Evolutionary conservation across 2,329 filamentous ascomycete species (phyloP).

Genomic region (Periconia sp.): DNA sequence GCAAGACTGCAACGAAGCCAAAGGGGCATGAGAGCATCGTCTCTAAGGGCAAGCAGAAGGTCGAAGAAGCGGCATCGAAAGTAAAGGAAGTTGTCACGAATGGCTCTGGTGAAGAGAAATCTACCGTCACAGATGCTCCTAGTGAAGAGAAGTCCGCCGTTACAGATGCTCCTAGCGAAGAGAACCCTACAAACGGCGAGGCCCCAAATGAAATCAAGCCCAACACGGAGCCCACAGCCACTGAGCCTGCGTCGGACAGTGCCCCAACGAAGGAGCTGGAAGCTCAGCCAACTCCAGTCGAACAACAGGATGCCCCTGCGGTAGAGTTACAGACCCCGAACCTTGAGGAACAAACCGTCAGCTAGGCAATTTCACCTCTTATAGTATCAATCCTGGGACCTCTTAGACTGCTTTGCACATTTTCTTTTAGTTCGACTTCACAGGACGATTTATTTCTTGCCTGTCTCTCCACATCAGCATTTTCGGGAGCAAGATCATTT

Average conservation of each 20-base stretch:
- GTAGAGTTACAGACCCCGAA: conserved; percentile 32
- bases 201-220: conserved; percentile 14
- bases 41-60: conserved; percentile 46
- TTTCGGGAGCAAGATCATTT: conserved; percentile 42
- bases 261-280: not conserved
- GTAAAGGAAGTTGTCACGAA: conserved; percentile 41
- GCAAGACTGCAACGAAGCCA: conserved; percentile 23
- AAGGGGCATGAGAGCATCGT: conserved; percentile 31
- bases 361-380: conserved; percentile 19
- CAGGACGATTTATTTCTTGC: not conserved
- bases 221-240: conserved; percentile 10
- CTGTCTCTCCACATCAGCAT: conserved; percentile 36
- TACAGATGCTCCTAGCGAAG: not conserved
- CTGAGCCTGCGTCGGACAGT: conserved; percentile 1
- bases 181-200: not conserved
- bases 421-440: not conserved
- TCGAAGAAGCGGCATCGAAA: conserved; percentile 40
- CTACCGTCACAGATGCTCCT: not conserved
- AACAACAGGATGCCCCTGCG: conserved; percentile 26
- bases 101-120: conserved; percentile 26
- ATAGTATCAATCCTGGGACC: too few species aligned
- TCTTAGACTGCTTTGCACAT: not conserved
- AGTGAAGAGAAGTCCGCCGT: not conserved
- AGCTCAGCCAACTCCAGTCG: conserved; percentile 20
- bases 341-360: conserved; percentile 27